Evolutionary conservation across 768 basidiomycete species (phyloP).

Genomic region (Melanogaster broomeanus): DNA sequence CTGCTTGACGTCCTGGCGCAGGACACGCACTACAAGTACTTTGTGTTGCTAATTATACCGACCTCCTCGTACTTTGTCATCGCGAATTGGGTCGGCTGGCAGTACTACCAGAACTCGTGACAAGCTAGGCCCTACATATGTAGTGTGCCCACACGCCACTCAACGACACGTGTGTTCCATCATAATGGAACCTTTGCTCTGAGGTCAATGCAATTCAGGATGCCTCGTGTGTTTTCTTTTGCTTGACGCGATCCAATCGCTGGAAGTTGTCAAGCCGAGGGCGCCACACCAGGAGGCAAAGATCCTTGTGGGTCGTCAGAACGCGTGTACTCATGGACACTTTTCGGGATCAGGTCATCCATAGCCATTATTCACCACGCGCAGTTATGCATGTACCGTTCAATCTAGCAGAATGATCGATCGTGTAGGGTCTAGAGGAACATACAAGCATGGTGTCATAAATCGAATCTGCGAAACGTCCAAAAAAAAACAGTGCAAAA

Average conservation of each 20-base stretch:
- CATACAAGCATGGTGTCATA: too few species aligned
- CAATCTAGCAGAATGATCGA: background rate
- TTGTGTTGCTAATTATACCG: slow-evolving; percentile 76
- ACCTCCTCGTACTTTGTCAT: slow-evolving; percentile 88
- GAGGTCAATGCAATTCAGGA: slow-evolving; percentile 16
- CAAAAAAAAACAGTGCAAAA: background rate
- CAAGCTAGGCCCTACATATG: slow-evolving; percentile 5
- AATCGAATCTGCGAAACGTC: background rate
- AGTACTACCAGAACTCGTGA: slow-evolving; percentile 92
- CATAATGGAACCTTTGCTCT: slow-evolving; percentile 6
- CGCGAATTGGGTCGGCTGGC: slow-evolving; percentile 99
- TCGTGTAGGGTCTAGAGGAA: background rate
- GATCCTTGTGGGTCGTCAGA: slow-evolving; percentile 19
- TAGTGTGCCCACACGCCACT: background rate
- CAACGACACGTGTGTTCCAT: background rate
- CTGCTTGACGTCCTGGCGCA: slow-evolving; percentile 59
- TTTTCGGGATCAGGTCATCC: background rate
- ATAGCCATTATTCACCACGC: background rate
- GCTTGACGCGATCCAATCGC: slow-evolving; percentile 19
- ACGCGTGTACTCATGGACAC: background rate
- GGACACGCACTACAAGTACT: slow-evolving; percentile 92
- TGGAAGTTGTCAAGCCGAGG: slow-evolving; percentile 15
- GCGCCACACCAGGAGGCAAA: slow-evolving; percentile 15
- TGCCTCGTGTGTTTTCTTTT: slow-evolving; percentile 24
- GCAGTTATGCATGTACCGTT: slow-evolving; percentile 1